Base-by-base conservation (phyloP, 1,139 yeast genomes). In the Geotrichum europaeum region DNA sequence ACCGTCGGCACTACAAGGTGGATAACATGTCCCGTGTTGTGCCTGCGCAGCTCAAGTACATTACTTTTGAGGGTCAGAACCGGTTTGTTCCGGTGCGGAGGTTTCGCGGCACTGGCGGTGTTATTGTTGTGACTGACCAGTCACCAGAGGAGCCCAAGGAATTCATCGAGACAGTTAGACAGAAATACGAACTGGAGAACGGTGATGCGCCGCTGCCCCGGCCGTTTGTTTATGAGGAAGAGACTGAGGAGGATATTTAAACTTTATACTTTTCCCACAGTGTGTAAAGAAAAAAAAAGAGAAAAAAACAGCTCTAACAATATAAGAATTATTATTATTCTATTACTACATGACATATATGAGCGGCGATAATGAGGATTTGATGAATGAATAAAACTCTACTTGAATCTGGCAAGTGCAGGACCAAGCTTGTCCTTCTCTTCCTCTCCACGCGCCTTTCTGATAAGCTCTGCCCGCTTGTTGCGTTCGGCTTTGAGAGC, bases 141-240 rank as follows among this genome's bases (percentile, higher is more conserved):
- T 78, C 76, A 60, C 92, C 96, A 3, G 81, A 78, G 4, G 88
- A 85, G 69, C 83, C 86, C 51, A 78, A 81, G 28, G 87, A 84
- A 64, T 75, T 82, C 64, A 88, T 94, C 72, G 88, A 86, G 75
- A 92, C 98, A 0, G 87, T 91, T 36, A 86, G 96, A 75, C 96
- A 91, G 73, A 73, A 72, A 28, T 69, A 67, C 54, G 77, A 73
- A 85, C 75, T 70, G 40, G 76, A 73, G 49, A 76, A 73, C 53
- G 67, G 67, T 36, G 96, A 90, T 68, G 98, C 98, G 0, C 97
- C 98, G 56, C 69, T 91, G 57, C 98, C 98, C 43, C 86, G 87
- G 67, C 95, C 97, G 59, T 94, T 94, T 72, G 79, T 79, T 13
- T 84, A 85, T 68, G 76, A 78, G 65, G 83, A 80, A 57, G 84